Conservation (phyloP, 306 rosid species). For the Gleditsia sinensis region DNA sequence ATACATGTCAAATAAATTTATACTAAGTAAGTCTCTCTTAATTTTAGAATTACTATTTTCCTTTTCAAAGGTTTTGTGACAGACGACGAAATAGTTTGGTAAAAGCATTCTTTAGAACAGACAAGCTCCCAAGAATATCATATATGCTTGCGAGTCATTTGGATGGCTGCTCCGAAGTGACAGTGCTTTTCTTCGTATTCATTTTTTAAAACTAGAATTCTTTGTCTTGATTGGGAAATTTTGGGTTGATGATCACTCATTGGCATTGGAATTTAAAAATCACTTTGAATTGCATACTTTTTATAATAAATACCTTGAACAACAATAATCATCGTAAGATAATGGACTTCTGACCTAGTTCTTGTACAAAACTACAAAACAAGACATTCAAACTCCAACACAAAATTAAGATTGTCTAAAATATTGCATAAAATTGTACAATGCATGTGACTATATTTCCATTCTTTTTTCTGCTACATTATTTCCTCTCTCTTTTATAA, state of each 20-base stretch:
- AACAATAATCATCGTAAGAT: not conserved
- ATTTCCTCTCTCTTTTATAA: not conserved
- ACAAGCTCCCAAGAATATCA: constrained; percentile 20
- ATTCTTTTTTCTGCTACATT: not conserved
- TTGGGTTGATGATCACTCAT: constrained; percentile 21
- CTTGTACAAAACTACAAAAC: not conserved
- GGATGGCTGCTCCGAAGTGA: constrained; percentile 5
- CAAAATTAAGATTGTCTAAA: not conserved
- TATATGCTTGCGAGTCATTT: not conserved
- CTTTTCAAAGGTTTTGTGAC: not conserved
- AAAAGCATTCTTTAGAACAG: constrained; percentile 15
- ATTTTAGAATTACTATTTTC: not conserved
- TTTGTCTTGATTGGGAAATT: constrained; percentile 25
- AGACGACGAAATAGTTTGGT: not conserved
- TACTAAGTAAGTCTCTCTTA: too few species aligned
- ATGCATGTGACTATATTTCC: not conserved
- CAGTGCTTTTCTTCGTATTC: not conserved
- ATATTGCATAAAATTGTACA: not conserved
- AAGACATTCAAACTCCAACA: constrained; percentile 5
- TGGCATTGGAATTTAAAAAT: not conserved
- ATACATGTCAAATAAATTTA: too few species aligned
- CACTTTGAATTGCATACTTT: not conserved
- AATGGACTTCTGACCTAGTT: constrained; percentile 31
- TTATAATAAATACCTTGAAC: not conserved
- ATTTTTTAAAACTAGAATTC: not conserved